Percentiles rank a stretch among this genome's conserved stretches.
Conservation (phyloP, 495 filamentous ascomycete genomes). For the Amniculicola lignicola region DNA sequence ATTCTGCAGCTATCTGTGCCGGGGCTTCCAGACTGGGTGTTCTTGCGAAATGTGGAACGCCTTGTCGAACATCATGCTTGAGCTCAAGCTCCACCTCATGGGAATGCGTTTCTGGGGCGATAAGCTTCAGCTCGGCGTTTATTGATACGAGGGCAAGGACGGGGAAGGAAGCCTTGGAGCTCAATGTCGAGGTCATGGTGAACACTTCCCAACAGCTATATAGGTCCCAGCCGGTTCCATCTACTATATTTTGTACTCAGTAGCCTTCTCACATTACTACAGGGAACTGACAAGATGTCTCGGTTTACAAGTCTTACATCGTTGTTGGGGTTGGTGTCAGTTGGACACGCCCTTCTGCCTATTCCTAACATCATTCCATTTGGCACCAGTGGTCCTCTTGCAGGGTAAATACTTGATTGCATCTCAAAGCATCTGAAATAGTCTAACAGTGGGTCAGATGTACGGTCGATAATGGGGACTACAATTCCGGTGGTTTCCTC, state of each 20-base stretch:
- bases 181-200: too few relatives aligned
- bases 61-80: too few relatives aligned
- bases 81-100: too few relatives aligned
- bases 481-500: constrained; percentile 44
- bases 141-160: neutral
- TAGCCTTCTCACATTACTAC: neutral
- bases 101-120: too few relatives aligned
- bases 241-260: neutral
- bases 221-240: neutral
- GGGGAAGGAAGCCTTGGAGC: too few relatives aligned
- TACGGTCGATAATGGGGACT: constrained; percentile 13
- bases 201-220: too few relatives aligned
- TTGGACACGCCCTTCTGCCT: constrained; percentile 10
- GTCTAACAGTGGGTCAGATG: constrained; percentile 6
- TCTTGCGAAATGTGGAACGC: too few relatives aligned
- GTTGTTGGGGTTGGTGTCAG: constrained; percentile 5
- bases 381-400: constrained; percentile 20
- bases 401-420: constrained; percentile 1
- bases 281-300: constrained; percentile 4
- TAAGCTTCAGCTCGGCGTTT: neutral
- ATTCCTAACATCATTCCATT: constrained; percentile 25
- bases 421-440: too few relatives aligned
- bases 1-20: neutral
- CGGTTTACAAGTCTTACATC: constrained; percentile 9
- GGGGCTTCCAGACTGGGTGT: neutral